phyloP scores from a whole-genome alignment of 2,329 filamentous ascomycete species.

The Diplodia mutila region DNA sequence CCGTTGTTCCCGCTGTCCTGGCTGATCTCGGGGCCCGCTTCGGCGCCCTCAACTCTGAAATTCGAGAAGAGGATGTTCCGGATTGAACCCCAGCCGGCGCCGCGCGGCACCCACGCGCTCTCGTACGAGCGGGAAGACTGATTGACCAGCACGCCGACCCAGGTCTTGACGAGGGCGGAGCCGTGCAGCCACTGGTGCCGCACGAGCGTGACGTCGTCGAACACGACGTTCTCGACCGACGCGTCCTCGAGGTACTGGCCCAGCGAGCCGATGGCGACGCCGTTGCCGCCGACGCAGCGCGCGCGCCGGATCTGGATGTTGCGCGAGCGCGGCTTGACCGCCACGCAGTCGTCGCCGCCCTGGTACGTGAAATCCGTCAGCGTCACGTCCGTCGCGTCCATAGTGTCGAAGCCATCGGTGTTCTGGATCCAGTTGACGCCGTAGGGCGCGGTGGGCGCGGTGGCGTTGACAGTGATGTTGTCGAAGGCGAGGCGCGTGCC shows the following conservation, averaged over 20 bases:
- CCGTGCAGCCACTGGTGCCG: slow-evolving; percentile 53
- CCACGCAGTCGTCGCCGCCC: slow-evolving; percentile 65
- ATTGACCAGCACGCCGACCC: slow-evolving; percentile 54
- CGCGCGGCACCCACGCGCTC: slow-evolving; percentile 52
- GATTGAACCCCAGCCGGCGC: slow-evolving; percentile 59
- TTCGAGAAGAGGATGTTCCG: slow-evolving; percentile 57
- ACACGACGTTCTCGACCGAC: slow-evolving; percentile 53
- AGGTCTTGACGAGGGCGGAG: slow-evolving; percentile 61
- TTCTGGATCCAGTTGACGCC: slow-evolving; percentile 62
- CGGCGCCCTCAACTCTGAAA: slow-evolving; percentile 54
- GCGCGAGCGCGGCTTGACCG: slow-evolving; percentile 65
- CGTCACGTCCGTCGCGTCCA: slow-evolving; percentile 56
- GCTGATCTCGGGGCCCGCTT: slow-evolving; percentile 49
- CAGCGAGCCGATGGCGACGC: slow-evolving; percentile 56
- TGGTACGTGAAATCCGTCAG: slow-evolving; percentile 58
- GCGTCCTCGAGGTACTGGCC: slow-evolving; percentile 61
- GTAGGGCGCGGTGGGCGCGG: slow-evolving; percentile 54
- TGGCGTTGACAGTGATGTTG: slow-evolving; percentile 57
- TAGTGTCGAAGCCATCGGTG: slow-evolving; percentile 62
- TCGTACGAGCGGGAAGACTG: slow-evolving; percentile 51
- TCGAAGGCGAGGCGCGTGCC: slow-evolving; percentile 58
- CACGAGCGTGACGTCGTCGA: slow-evolving; percentile 53
- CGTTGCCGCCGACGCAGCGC: slow-evolving; percentile 59
- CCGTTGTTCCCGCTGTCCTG: slow-evolving; percentile 58
- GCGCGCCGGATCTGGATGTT: slow-evolving; percentile 59